Conservation (phyloP, 495 filamentous ascomycete species). For the Cenococcum geophilum region DNA sequence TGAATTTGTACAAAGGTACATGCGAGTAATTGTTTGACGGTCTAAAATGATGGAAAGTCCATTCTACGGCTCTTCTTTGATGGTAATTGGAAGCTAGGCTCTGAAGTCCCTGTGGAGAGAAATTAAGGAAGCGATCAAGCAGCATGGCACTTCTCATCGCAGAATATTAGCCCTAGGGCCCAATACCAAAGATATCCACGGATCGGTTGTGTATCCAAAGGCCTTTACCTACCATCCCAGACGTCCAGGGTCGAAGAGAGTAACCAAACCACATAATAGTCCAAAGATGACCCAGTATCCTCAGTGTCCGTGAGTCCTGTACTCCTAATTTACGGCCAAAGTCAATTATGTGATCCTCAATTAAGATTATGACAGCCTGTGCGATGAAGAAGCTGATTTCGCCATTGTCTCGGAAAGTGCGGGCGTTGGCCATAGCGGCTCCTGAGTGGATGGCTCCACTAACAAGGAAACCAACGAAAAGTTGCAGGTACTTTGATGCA, state of each 20-base stretch:
- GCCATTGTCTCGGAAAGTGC: background rate
- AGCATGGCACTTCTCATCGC: too few relatives aligned
- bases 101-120: too few relatives aligned
- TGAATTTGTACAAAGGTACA: too few relatives aligned
- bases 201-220: constrained; percentile 7
- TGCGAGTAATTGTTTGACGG: too few relatives aligned
- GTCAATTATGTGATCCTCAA: constrained; percentile 18
- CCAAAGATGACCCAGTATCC: constrained; percentile 14
- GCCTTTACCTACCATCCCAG: background rate
- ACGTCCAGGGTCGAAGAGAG: background rate
- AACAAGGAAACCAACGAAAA: constrained; percentile 11
- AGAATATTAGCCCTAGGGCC: background rate
- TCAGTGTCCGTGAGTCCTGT: constrained; percentile 3
- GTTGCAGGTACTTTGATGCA: constrained; percentile 20
- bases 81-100: too few relatives aligned
- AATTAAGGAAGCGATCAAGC: too few relatives aligned
- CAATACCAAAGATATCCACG: constrained; percentile 16
- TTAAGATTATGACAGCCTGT: constrained; percentile 13
- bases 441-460: constrained; percentile 10
- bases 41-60: too few relatives aligned
- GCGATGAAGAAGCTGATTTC: constrained; percentile 5
- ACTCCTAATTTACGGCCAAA: constrained; percentile 11
- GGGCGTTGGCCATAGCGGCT: background rate
- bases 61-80: too few relatives aligned
- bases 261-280: constrained; percentile 13